Evolutionary conservation across 371 early-diverging fungal species (phyloP), one percentile per base, ranked within the genome.

Genomic region (Rhizomucor pusillus): DNA sequence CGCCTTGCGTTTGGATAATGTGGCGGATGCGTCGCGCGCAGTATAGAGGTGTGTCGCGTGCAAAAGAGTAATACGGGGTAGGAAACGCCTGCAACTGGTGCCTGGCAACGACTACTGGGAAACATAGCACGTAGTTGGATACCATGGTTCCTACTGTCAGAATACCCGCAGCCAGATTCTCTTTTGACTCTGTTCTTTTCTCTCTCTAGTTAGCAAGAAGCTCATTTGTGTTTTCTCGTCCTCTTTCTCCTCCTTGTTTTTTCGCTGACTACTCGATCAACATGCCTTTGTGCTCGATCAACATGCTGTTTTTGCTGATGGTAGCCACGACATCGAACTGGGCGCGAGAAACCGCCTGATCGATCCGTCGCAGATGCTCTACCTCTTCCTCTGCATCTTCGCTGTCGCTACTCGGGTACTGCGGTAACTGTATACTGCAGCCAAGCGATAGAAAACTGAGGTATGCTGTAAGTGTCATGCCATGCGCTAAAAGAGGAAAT

Each of bases 51-150:
- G 79, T 58, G 52, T 79, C 69, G 67, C 62, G 49, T 53, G 49
- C 34, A 46, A 59, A 54, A 16, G 56, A 50, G 29, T 63, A 19
- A 29, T 29, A 29, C 22, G 48, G 41, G 0, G 41, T 22, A 1
- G 75, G 58, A 34, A 71, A 46, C 4, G 72, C 71, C 41, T 75
- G 73, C 9, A 63, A 59, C 13, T 80, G 65, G 56, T 84, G 80
- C 9, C 84, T 63, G 5, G 77, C 75, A 7, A 77, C 84, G 22
- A 84, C 80, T 44, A 81, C 73, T 0, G 84, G 84, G 44, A 80
- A 84, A 44, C 82, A 77, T 1, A 81, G 54, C 1, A 74, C 69
- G 36, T 84, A 81, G 54, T 84, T 84, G 54, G 78, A 69, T 1
- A 81, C 70, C 74, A 84, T 67, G 5, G 80, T 73, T 1, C 79